phyloP scores from a whole-genome alignment of 2,329 filamentous ascomycete genomes.

The Colletotrichum sp. region DNA sequence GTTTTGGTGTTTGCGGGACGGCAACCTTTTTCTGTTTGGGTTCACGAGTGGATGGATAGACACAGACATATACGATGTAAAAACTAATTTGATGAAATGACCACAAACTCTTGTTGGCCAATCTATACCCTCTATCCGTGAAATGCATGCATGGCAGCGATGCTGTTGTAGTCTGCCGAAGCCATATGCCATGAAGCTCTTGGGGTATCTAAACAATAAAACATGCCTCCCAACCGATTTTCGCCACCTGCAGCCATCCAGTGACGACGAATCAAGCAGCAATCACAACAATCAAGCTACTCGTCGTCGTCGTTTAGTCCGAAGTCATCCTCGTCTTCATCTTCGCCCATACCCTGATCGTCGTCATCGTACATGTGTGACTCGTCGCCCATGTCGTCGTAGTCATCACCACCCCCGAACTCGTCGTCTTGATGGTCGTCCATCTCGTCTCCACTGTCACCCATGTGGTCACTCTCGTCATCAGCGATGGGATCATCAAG shows the following conservation, averaged over 20 bases:
- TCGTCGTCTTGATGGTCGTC: constrained; percentile 34
- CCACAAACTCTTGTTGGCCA: neutral
- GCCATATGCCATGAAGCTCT: neutral
- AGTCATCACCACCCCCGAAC: constrained; percentile 35
- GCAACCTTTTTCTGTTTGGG: neutral
- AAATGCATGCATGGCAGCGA: neutral
- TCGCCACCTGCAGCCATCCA: neutral
- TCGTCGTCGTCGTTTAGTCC: constrained; percentile 17
- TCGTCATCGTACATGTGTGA: constrained; percentile 23
- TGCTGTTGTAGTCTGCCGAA: neutral
- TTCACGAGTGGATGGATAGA: neutral
- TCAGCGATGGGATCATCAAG: constrained; percentile 41
- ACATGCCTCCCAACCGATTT: neutral
- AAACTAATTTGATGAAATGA: neutral
- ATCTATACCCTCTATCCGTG: neutral
- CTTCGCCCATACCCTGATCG: constrained; percentile 11
- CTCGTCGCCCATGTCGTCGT: constrained; percentile 35
- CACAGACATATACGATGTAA: neutral
- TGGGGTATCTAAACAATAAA: constrained; percentile 12
- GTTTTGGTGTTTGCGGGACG: neutral
- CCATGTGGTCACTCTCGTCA: constrained; percentile 35
- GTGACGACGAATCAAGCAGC: neutral
- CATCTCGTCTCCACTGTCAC: constrained; percentile 27
- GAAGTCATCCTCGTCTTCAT: constrained; percentile 18
- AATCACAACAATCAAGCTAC: neutral